A percentile compares a stretch with the other conserved stretches of the same genome.
phyloP scores from a whole-genome alignment of 192 early-diverging fungal genomes.

The Umbelopsis vinacea region DNA sequence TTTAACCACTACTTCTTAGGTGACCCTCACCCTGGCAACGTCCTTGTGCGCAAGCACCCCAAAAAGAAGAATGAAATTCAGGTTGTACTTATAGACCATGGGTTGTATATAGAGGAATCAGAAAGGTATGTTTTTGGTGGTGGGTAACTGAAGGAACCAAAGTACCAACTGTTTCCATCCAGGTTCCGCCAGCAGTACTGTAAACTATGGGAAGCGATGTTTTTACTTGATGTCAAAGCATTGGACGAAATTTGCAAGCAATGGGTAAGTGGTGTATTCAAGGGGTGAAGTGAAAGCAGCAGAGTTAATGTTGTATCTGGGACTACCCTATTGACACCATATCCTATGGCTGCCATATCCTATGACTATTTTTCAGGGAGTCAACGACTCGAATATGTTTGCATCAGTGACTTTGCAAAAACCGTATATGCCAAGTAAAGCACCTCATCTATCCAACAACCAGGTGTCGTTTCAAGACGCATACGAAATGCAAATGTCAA shows the following conservation, averaged over 20 bases:
- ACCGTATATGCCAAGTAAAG: conserved; percentile 63
- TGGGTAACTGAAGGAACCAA: neutral
- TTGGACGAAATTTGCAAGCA: conserved; percentile 64
- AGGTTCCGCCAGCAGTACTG: conserved; percentile 80
- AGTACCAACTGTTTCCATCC: neutral
- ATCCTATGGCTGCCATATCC: no score
- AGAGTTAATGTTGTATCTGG: no score
- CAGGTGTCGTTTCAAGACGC: conserved; percentile 55
- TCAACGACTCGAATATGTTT: conserved; percentile 67
- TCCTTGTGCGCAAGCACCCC: conserved; percentile 77
- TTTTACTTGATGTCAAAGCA: conserved; percentile 68
- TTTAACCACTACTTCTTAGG: conserved; percentile 12
- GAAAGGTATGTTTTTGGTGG: conserved; percentile 29
- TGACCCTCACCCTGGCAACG: conserved; percentile 87
- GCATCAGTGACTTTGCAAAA: conserved; percentile 70
- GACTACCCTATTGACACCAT: no score
- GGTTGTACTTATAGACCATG: conserved; percentile 84
- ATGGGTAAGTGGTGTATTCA: conserved; percentile 55
- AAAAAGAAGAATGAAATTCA: conserved; percentile 42
- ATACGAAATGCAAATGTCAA: conserved; percentile 75
- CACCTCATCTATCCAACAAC: conserved; percentile 37
- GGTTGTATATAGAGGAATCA: conserved; percentile 83
- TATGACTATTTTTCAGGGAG: no score
- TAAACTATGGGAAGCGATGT: conserved; percentile 83
- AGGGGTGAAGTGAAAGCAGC: no score